Percentiles rank a stretch among this genome's conserved stretches.
These are phyloP conservation scores for Cornus florida DNA, from an alignment of 148 eudicot genomes.

Conservation along the genomic window DNA sequence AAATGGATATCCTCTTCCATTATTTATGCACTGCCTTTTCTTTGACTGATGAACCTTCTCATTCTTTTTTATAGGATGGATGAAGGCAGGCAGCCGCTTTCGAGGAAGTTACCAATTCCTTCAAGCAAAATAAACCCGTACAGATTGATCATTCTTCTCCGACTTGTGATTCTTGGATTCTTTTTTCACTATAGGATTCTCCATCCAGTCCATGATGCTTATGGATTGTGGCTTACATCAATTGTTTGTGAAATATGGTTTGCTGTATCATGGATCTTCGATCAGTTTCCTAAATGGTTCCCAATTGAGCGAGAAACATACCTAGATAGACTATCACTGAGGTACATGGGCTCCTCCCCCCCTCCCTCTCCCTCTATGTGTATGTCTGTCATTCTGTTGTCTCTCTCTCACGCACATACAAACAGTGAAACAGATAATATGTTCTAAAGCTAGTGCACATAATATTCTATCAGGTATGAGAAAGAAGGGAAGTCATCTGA, in stretches of 20 bases:
- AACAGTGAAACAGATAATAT: not conserved
- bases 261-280: slow-evolving; percentile 91
- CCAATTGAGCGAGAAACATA: slow-evolving; percentile 96
- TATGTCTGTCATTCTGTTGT: not conserved
- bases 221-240: slow-evolving; percentile 87
- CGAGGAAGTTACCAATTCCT: slow-evolving; percentile 85
- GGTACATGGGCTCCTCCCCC: slow-evolving; percentile 43
- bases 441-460: not conserved
- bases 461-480: slow-evolving; percentile 62
- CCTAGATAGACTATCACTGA: slow-evolving; percentile 83
- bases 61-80: slow-evolving; percentile 65
- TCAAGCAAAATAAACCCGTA: slow-evolving; percentile 98
- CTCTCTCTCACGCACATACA: not conserved
- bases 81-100: slow-evolving; percentile 97
- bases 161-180: slow-evolving; percentile 72
- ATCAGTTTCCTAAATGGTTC: slow-evolving; percentile 94
- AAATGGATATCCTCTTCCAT: too few relatives aligned
- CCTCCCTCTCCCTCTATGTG: slow-evolving; percentile 1
- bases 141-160: slow-evolving; percentile 73
- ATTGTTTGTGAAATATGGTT: slow-evolving; percentile 98
- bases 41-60: not conserved
- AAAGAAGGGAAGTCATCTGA: slow-evolving; percentile 97
- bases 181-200: slow-evolving; percentile 86
- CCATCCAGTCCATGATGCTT: slow-evolving; percentile 93
- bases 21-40: not conserved